These are phyloP conservation scores for Theobroma cacao DNA, from an alignment of 345 rosid genomes.

Conservation along the genomic window DNA sequence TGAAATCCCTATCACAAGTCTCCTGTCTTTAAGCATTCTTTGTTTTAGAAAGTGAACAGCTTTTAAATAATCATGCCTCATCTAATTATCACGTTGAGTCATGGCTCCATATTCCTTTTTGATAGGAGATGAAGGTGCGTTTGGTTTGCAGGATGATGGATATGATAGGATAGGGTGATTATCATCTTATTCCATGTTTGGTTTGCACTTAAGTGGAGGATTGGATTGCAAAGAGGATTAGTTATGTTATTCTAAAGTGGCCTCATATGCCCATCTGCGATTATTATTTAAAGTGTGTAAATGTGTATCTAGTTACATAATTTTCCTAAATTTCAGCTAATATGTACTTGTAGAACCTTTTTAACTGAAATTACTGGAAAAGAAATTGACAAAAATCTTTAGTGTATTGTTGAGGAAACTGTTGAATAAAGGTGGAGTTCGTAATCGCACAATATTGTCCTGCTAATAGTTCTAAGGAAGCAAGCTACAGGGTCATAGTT, in stretches of 20 bases:
- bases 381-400: too few relatives aligned
- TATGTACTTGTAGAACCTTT: too few relatives aligned
- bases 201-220: too few relatives aligned
- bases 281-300: neutral
- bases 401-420: neutral
- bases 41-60: neutral
- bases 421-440: neutral
- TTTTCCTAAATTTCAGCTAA: neutral
- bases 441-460: neutral
- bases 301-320: neutral
- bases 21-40: neutral
- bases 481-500: neutral
- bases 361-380: too few relatives aligned
- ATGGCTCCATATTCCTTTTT: neutral
- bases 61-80: neutral
- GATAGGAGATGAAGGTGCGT: too few relatives aligned
- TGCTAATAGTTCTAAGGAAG: neutral
- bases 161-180: too few relatives aligned
- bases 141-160: too few relatives aligned
- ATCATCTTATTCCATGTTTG: too few relatives aligned
- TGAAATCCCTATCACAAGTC: too few relatives aligned
- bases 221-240: too few relatives aligned
- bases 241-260: too few relatives aligned
- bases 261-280: neutral
- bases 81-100: neutral